Percentiles rank a stretch among this genome's conserved stretches.
Conservation (phyloP, 148 eudicot genomes). For the Diospyros kaki region DNA sequence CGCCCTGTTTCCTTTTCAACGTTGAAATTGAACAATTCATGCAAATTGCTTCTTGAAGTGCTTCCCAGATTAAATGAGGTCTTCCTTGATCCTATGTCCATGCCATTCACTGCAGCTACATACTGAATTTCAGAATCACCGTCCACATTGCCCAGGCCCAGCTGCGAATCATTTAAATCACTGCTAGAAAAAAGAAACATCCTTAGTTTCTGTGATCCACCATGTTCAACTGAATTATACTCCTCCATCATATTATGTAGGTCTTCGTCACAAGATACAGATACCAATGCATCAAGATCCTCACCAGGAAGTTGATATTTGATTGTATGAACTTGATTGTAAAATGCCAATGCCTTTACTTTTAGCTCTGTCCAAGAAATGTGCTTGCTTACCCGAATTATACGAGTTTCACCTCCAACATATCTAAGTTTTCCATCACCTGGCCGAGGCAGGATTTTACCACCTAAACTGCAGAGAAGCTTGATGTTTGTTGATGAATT, state of each 20-base stretch:
- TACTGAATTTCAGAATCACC: slow-evolving; percentile 22
- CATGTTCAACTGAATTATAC: slow-evolving; percentile 10
- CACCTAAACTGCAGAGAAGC: slow-evolving; percentile 51
- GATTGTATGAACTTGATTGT: slow-evolving; percentile 3
- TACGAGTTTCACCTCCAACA: slow-evolving; percentile 22
- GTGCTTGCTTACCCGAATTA: slow-evolving; percentile 16
- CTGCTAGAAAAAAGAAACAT: slow-evolving; percentile 20
- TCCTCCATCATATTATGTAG: slow-evolving; percentile 23
- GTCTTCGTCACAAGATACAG: slow-evolving; percentile 20
- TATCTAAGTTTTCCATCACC: slow-evolving; percentile 22
- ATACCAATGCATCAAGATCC: slow-evolving; percentile 20
- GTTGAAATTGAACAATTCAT: slow-evolving; percentile 26
- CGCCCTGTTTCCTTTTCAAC: slow-evolving; percentile 20
- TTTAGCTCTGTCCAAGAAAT: slow-evolving; percentile 16
- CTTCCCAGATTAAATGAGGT: slow-evolving; percentile 31
- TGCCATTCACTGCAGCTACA: slow-evolving; percentile 20
- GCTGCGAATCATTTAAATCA: slow-evolving; percentile 16
- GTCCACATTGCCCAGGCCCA: slow-evolving; percentile 9
- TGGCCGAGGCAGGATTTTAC: slow-evolving; percentile 24
- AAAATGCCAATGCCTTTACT: slow-evolving; percentile 10
- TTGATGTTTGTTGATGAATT: slow-evolving; percentile 10
- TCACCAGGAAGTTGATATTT: slow-evolving; percentile 37
- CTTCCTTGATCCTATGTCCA: slow-evolving; percentile 20
- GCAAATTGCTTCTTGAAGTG: slow-evolving; percentile 38
- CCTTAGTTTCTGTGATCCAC: slow-evolving; percentile 22